These are phyloP conservation scores for Lentinus tigrinus DNA, from an alignment of 768 basidiomycete species.

Conservation along the genomic window DNA sequence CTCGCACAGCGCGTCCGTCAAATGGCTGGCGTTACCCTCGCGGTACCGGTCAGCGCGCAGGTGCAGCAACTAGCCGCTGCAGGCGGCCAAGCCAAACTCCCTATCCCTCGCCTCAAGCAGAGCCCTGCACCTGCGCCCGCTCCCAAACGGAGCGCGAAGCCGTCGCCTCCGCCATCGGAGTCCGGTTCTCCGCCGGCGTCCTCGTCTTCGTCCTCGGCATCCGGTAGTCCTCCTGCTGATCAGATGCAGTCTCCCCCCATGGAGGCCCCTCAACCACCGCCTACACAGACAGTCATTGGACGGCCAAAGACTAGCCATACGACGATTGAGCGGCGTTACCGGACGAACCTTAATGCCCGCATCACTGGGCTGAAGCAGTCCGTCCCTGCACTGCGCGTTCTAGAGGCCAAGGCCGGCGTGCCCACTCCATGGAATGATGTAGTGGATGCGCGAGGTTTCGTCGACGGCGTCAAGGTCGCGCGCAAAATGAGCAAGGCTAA, in stretches of 20 bases:
- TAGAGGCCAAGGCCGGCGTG: constrained; percentile 52
- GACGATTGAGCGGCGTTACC: constrained; percentile 85
- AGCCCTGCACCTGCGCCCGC: constrained; percentile 42
- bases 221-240: constrained; percentile 36
- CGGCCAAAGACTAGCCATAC: constrained; percentile 88
- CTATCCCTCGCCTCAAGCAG: constrained; percentile 51
- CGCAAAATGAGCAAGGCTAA: constrained; percentile 90
- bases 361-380: constrained; percentile 79
- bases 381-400: constrained; percentile 78
- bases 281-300: constrained; percentile 25
- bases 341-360: constrained; percentile 85
- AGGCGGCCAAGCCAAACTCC: constrained; percentile 38
- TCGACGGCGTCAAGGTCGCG: constrained; percentile 91
- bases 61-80: constrained; percentile 31
- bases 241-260: constrained; percentile 16
- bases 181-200: constrained; percentile 20
- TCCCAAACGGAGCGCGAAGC: constrained; percentile 15
- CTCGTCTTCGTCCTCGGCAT: constrained; percentile 33
- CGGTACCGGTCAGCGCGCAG: constrained; percentile 36
- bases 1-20: constrained; percentile 38
- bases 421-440: constrained; percentile 40
- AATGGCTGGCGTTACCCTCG: constrained; percentile 37
- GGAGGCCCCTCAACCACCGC: constrained; percentile 15
- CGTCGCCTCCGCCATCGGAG: constrained; percentile 11
- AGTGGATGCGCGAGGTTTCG: constrained; percentile 81